Evolutionary conservation across 306 rosid genomes (phyloP).

Genomic region (Corylus heterophylla): DNA sequence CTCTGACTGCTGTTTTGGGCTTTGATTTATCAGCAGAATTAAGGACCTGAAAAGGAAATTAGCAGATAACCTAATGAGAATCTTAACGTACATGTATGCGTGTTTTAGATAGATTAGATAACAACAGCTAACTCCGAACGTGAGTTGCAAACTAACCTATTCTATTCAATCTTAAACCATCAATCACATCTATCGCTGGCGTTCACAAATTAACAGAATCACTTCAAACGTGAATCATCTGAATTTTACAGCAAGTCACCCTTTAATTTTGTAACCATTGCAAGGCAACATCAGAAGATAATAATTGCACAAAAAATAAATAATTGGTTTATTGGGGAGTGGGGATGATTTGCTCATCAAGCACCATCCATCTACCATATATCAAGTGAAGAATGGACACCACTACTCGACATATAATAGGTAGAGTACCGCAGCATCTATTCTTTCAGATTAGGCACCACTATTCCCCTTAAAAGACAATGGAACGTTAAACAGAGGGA

Average conservation of each 20-base stretch:
- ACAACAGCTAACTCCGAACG: neutral
- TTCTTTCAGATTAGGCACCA: too few species aligned
- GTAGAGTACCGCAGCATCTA: too few species aligned
- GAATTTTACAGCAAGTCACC: too few species aligned
- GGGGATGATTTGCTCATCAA: too few species aligned
- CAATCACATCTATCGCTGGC: neutral
- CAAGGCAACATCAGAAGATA: neutral
- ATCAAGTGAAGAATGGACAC: too few species aligned
- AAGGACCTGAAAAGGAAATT: constrained; percentile 47
- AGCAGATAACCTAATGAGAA: constrained; percentile 19
- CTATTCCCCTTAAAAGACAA: too few species aligned
- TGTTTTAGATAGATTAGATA: neutral
- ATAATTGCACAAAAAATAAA: neutral
- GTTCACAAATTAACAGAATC: too few species aligned
- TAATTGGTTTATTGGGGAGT: neutral
- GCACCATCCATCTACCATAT: too few species aligned
- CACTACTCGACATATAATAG: too few species aligned
- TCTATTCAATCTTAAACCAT: neutral
- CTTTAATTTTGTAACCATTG: neutral
- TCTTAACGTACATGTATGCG: neutral
- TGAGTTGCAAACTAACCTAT: neutral
- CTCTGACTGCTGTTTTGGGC: constrained; percentile 61
- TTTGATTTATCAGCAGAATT: constrained; percentile 85
- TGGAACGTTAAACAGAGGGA: neutral
- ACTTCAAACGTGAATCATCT: too few species aligned